A percentile compares a stretch with the other conserved stretches of the same genome.
Conservation (phyloP, 352 stramenopile species). For the Globisporangium recalcitrans region DNA sequence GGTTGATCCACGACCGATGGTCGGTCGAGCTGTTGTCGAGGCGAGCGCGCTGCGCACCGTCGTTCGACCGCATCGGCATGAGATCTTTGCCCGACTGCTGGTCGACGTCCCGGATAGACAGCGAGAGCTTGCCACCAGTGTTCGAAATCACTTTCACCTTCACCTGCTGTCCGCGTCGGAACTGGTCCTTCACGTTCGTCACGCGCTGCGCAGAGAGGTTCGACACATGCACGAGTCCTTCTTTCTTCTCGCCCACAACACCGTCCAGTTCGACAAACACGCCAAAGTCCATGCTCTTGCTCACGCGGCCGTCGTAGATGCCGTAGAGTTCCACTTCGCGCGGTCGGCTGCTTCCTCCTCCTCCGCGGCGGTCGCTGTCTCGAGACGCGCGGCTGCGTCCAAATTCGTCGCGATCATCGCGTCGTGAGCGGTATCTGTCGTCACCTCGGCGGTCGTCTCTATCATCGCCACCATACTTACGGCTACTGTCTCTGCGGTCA, state of each 20-base stretch:
- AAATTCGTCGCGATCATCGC: conserved; percentile 31
- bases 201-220: conserved; percentile 89
- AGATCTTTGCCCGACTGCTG: conserved; percentile 93
- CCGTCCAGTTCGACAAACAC: conserved; percentile 93
- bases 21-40: conserved; percentile 45
- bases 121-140: conserved; percentile 83
- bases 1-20: conserved; percentile 78
- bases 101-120: conserved; percentile 97
- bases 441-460: conserved; percentile 22
- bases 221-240: conserved; percentile 94
- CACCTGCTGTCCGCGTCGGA: conserved; percentile 86
- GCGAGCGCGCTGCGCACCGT: conserved; percentile 48
- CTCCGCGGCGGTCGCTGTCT: conserved; percentile 8
- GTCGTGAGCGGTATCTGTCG: conserved; percentile 19
- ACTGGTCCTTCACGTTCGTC: conserved; percentile 82
- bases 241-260: conserved; percentile 58
- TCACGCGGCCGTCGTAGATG: conserved; percentile 93
- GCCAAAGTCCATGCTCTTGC: conserved; percentile 96
- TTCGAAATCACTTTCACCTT: conserved; percentile 98
- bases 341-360: conserved; percentile 17
- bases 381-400: conserved; percentile 8
- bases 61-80: conserved; percentile 86
- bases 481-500: conserved; percentile 6
- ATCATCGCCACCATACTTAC: conserved; percentile 4
- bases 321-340: conserved; percentile 84